phyloP scores from a whole-genome alignment of 2,329 filamentous ascomycete genomes.

The Exophiala calicioides region DNA sequence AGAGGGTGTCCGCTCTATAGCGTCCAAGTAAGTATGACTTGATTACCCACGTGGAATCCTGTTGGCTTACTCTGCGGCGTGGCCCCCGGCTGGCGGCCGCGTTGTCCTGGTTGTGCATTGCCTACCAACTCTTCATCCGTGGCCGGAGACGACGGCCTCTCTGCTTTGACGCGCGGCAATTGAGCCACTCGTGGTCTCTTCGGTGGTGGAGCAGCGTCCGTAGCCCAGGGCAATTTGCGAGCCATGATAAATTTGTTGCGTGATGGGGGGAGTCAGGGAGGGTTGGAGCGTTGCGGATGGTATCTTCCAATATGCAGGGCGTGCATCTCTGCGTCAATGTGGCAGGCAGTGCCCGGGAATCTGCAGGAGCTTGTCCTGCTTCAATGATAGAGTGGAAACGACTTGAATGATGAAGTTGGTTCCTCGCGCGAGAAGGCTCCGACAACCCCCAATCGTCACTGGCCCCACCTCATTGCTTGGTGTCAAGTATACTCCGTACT shows the following conservation, averaged over 20 bases:
- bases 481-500: too few relatives aligned
- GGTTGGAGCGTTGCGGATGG: conserved; percentile 16
- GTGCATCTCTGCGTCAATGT: conserved; percentile 11
- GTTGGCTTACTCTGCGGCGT: not conserved
- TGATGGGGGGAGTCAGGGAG: conserved; percentile 12
- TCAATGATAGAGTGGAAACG: too few relatives aligned
- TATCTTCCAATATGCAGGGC: not conserved
- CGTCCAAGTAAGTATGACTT: not conserved
- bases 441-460: too few relatives aligned
- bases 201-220: conserved; percentile 11
- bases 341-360: not conserved
- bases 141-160: conserved; percentile 2
- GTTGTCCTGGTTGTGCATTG: not conserved
- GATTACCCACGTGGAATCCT: too few relatives aligned
- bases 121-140: not conserved
- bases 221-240: conserved; percentile 28
- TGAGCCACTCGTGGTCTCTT: conserved; percentile 11
- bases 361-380: too few relatives aligned
- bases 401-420: too few relatives aligned
- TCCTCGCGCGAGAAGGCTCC: too few relatives aligned
- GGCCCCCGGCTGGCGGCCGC: not conserved
- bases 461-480: too few relatives aligned
- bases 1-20: conserved; percentile 42
- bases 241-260: conserved; percentile 24
- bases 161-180: conserved; percentile 3